Conservation (phyloP, 441 rosid genomes). For the Eruca vesicaria region DNA sequence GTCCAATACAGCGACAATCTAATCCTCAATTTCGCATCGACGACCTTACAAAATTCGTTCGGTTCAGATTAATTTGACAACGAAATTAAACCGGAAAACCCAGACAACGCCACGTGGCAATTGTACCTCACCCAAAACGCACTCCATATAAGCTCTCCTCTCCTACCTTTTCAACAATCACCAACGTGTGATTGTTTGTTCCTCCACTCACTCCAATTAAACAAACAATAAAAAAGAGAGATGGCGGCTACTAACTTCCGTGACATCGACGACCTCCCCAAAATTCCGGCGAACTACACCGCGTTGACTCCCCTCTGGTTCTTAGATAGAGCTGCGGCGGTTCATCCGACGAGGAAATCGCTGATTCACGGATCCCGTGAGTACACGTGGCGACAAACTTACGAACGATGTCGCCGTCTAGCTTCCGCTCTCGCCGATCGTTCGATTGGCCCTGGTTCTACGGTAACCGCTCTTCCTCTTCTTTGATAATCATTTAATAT, state of each 20-base stretch:
- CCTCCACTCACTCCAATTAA: conserved; percentile 14
- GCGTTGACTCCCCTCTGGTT: conserved; percentile 91
- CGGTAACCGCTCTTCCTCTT: conserved; percentile 42
- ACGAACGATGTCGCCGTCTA: conserved; percentile 73
- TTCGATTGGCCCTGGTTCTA: conserved; percentile 60
- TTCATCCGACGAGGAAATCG: conserved; percentile 66
- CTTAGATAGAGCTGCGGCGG: conserved; percentile 74
- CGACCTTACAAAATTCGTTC: conserved; percentile 20
- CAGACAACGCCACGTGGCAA: conserved; percentile 13
- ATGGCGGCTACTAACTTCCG: conserved; percentile 33
- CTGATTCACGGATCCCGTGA: conserved; percentile 58
- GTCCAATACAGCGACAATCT: neutral
- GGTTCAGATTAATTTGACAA: conserved; percentile 13
- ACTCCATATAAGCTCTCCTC: neutral
- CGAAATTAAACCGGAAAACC: neutral
- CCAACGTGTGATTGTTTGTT: conserved; percentile 26
- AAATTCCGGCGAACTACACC: conserved; percentile 65
- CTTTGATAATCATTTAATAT: neutral
- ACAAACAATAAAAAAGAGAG: neutral
- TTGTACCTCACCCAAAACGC: conserved; percentile 2
- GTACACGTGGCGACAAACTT: conserved; percentile 87
- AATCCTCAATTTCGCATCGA: conserved; percentile 10
- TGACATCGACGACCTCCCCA: conserved; percentile 86
- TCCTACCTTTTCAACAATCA: neutral
- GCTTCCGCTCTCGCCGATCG: conserved; percentile 73